These are phyloP conservation scores for Fusarium sp. DNA, from an alignment of 2,329 filamentous ascomycete genomes.

Conservation along the genomic window DNA sequence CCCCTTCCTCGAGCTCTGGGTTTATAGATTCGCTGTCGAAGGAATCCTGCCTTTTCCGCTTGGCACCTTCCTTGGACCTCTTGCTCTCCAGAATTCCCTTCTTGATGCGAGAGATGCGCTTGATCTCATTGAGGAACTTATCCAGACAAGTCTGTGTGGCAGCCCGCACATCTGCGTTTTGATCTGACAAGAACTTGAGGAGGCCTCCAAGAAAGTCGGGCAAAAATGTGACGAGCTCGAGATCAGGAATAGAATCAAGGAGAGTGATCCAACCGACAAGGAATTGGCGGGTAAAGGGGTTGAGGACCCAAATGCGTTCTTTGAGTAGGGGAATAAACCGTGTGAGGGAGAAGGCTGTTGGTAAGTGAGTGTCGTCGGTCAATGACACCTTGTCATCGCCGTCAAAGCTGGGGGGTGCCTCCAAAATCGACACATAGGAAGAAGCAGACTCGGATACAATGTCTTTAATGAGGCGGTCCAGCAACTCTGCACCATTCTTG, in stretches of 20 bases:
- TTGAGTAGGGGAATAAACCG: conserved; percentile 93
- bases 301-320: conserved; percentile 93
- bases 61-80: conserved; percentile 75
- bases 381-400: conserved; percentile 61
- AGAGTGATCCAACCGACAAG: conserved; percentile 96
- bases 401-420: conserved; percentile 62
- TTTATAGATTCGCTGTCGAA: conserved; percentile 74
- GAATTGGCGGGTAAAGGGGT: conserved; percentile 94
- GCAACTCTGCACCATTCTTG: conserved; percentile 95
- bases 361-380: conserved; percentile 64
- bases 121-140: conserved; percentile 92
- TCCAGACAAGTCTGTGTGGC: conserved; percentile 90
- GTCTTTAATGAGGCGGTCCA: conserved; percentile 95
- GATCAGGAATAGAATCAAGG: conserved; percentile 94
- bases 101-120: conserved; percentile 91
- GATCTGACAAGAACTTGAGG: conserved; percentile 91
- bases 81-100: conserved; percentile 91
- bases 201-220: conserved; percentile 92
- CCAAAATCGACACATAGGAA: conserved; percentile 91
- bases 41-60: conserved; percentile 76
- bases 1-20: conserved; percentile 69
- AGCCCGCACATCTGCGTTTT: conserved; percentile 93
- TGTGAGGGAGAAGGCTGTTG: conserved; percentile 90
- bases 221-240: conserved; percentile 92
- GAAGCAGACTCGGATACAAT: conserved; percentile 96